Evolutionary conservation across 1,284 basidiomycete genomes (phyloP).

Genomic region (Ceratobasidium sp.): DNA sequence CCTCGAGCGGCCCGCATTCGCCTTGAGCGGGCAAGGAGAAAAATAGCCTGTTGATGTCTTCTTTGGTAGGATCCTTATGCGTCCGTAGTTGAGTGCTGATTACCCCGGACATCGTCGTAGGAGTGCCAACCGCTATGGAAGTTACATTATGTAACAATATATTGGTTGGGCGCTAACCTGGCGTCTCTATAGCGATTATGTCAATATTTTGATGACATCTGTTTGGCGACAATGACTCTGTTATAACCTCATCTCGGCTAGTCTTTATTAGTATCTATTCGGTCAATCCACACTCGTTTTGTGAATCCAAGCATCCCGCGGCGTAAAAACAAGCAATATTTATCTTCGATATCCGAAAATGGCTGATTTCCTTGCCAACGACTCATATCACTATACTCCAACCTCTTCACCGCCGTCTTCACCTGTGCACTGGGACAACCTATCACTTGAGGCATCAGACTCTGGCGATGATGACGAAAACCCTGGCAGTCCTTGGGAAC

Average conservation of each 20-base stretch:
- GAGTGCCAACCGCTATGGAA: neutral
- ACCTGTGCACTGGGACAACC: constrained; percentile 20
- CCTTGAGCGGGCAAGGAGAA: constrained; percentile 79
- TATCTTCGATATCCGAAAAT: neutral
- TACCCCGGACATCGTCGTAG: constrained; percentile 38
- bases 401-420: constrained; percentile 34
- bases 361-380: constrained; percentile 41
- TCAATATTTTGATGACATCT: constrained; percentile 45
- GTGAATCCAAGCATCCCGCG: neutral
- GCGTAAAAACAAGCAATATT: neutral
- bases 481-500: constrained; percentile 24
- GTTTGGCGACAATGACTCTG: neutral
- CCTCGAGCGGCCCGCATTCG: constrained; percentile 47
- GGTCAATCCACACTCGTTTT: neutral
- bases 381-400: constrained; percentile 37
- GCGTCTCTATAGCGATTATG: constrained; percentile 4
- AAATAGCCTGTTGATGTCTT: constrained; percentile 84
- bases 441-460: neutral
- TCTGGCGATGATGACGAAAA: neutral
- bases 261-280: constrained; percentile 15
- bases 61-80: constrained; percentile 92
- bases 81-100: constrained; percentile 71
- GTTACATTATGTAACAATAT: constrained; percentile 18
- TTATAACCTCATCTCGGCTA: neutral
- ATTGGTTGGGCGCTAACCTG: constrained; percentile 18